Base-by-base conservation (phyloP, 1,139 yeast species). In the Candida neerlandica region DNA sequence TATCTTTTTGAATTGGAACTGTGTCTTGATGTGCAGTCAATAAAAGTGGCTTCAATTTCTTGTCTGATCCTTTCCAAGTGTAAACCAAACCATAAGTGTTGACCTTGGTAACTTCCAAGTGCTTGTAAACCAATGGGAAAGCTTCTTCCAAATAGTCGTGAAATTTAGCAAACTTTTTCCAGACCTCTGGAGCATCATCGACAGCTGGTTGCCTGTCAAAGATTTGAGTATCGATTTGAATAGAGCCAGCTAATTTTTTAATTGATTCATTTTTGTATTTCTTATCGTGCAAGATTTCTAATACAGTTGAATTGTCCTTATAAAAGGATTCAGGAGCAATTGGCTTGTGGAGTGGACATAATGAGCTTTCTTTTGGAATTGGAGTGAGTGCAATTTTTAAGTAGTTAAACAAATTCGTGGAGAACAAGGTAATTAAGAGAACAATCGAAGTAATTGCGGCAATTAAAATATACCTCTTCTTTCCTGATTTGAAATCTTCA, bases 1-100 rank as follows among this genome's bases (percentile, higher is more conserved):
- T 80, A 19, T 73, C 83, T 27, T 68, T 64, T 58, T 83, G 84
- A n/a, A 88, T 87, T 0, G 96, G 96, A 12, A 89, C 96, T 3
- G 86, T 89, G 62, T 78, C 82, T 57, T 73, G 78, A 55, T 79
- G 84, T 1, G 78, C 81, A 53, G 77, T 66, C 48, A 78, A 64
- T 49, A 78, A 52, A 1, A 78, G 48, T 3, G 82, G 82, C 52
- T 75, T 69, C 50, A 62, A 62, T 2, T 23, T 37, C 2, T 50
- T 38, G 33, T 61, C 51, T 2, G 62, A 46, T 1, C 77, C 77
- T 51, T 70, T 48, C 73, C 89, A 85, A 26, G 84, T 78, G 61
- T 75, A 82, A 15, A 89, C 77, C 51, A 89, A 69, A 0, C 91
- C 94, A 26, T 82, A 79, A 34, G 81, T 77, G 60, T 89, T 88